Conservation (phyloP, 345 rosid genomes). For the Trapa bicornis region DNA sequence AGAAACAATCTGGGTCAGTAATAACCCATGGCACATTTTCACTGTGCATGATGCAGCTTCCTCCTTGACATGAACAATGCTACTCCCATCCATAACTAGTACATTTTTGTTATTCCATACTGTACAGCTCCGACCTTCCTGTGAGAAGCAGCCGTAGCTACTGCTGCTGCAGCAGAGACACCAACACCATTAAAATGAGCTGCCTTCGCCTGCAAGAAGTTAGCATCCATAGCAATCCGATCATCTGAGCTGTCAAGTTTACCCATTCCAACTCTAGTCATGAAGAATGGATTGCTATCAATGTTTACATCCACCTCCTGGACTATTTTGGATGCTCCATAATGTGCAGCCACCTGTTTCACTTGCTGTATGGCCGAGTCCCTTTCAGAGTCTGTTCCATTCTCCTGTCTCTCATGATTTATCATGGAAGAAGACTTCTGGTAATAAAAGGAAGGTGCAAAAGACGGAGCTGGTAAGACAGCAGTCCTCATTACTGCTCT, state of each 20-base stretch:
- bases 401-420: slow-evolving; percentile 39
- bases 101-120: slow-evolving; percentile 63
- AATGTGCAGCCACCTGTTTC: slow-evolving; percentile 43
- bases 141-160: slow-evolving; percentile 29
- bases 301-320: slow-evolving; percentile 73
- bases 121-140: slow-evolving; percentile 72
- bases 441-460: slow-evolving; percentile 28
- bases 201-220: slow-evolving; percentile 46
- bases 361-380: slow-evolving; percentile 24
- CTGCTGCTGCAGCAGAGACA: slow-evolving; percentile 26
- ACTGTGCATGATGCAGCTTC: not conserved
- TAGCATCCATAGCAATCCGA: slow-evolving; percentile 43
- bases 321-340: slow-evolving; percentile 33
- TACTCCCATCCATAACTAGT: slow-evolving; percentile 15
- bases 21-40: not conserved
- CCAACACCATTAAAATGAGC: slow-evolving; percentile 48
- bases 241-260: slow-evolving; percentile 45
- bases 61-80: not conserved
- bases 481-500: slow-evolving; percentile 47
- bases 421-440: slow-evolving; percentile 27
- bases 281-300: slow-evolving; percentile 63
- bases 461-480: slow-evolving; percentile 32
- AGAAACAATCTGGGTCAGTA: not conserved
- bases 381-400: slow-evolving; percentile 30
- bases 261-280: slow-evolving; percentile 48